Evolutionary conservation across 148 eudicot species (phyloP).

Genomic region (Mesembryanthemum crystallinum): DNA sequence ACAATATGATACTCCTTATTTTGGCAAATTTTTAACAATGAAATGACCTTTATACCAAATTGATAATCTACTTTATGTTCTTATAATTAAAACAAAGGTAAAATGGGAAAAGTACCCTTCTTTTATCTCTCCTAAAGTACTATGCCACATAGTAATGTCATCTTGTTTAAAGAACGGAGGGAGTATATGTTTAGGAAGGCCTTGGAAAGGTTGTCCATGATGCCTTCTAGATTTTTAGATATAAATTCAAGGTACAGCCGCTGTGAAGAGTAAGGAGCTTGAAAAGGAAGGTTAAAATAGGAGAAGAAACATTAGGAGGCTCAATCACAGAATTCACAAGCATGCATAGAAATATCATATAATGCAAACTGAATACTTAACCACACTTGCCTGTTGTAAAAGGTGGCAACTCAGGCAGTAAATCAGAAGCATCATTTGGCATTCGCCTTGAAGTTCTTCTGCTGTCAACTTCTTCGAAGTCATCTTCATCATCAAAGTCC

Average conservation of each 20-base stretch:
- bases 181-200: too few relatives aligned
- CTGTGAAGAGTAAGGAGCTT: background rate
- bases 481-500: slow-evolving; percentile 88
- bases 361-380: slow-evolving; percentile 5
- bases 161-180: too few relatives aligned
- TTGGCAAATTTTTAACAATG: too few relatives aligned
- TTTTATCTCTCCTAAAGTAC: too few relatives aligned
- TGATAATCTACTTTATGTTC: too few relatives aligned
- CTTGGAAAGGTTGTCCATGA: too few relatives aligned
- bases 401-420: slow-evolving; percentile 61
- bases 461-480: slow-evolving; percentile 72
- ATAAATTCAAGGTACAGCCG: background rate
- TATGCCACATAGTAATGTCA: too few relatives aligned
- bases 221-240: too few relatives aligned
- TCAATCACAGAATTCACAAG: slow-evolving; percentile 1
- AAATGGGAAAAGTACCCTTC: too few relatives aligned
- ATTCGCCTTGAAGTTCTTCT: slow-evolving; percentile 77
- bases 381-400: slow-evolving; percentile 79
- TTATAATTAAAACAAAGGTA: too few relatives aligned
- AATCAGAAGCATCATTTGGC: slow-evolving; percentile 90
- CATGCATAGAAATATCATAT: slow-evolving; percentile 11
- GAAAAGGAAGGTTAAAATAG: background rate
- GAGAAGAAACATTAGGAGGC: background rate
- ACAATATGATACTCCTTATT: too few relatives aligned
- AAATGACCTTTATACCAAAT: too few relatives aligned